Percentiles rank a stretch among this genome's conserved stretches.
phyloP scores from a whole-genome alignment of 2,329 filamentous ascomycete species.

The Calonectria pteridis region DNA sequence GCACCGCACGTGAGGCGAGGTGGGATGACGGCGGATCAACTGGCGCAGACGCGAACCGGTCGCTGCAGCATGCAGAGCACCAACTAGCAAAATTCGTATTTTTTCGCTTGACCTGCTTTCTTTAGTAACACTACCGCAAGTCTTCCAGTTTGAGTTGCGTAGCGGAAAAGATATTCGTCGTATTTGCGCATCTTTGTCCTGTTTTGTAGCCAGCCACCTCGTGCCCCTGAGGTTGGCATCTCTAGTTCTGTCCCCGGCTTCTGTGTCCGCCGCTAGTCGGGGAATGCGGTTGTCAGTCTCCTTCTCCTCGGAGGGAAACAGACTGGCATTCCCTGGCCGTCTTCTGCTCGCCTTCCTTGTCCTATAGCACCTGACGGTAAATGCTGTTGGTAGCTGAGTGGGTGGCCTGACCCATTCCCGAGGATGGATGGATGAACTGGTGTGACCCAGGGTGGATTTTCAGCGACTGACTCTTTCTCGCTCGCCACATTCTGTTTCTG shows the following conservation, averaged over 20 bases:
- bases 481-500: constrained; percentile 18
- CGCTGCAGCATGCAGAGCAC: background rate
- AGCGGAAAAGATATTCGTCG: background rate
- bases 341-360: background rate
- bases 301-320: background rate
- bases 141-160: background rate
- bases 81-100: constrained; percentile 7
- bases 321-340: background rate
- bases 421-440: constrained; percentile 11
- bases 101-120: background rate
- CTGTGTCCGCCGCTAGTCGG: constrained; percentile 12
- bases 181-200: background rate
- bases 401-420: background rate
- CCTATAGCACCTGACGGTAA: background rate
- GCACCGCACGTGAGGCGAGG: background rate
- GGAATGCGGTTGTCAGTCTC: background rate
- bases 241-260: background rate
- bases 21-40: background rate
- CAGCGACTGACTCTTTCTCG: background rate
- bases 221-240: background rate
- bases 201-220: background rate
- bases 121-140: background rate
- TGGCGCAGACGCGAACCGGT: background rate
- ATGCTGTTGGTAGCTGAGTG: background rate
- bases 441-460: background rate